Evolutionary conservation across 768 basidiomycete species (phyloP).

Genomic region (Roridomyces roridus): DNA sequence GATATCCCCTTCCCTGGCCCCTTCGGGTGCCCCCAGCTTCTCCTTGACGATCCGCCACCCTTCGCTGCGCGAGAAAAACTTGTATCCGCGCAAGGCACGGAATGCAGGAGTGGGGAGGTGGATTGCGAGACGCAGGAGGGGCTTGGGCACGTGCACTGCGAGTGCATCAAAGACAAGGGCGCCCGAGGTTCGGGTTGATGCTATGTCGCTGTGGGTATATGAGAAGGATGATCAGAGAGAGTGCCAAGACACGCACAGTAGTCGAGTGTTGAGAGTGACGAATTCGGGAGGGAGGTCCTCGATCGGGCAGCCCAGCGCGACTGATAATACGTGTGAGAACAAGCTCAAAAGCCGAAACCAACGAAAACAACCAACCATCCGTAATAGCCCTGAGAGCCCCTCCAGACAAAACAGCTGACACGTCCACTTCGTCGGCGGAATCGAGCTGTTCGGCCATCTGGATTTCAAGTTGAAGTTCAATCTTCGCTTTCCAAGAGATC

Average conservation of each 20-base stretch:
- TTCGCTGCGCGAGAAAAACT: constrained; percentile 6
- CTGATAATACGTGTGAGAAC: too few species aligned
- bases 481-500: not conserved
- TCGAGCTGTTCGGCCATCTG: constrained; percentile 9
- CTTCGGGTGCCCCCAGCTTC: constrained; percentile 10
- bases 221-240: not conserved
- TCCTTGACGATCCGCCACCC: constrained; percentile 8
- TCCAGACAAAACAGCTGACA: constrained; percentile 3
- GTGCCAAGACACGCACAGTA: constrained; percentile 1
- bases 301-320: constrained; percentile 11
- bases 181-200: constrained; percentile 6
- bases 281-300: constrained; percentile 1
- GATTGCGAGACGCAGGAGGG: constrained; percentile 1
- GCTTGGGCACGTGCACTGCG: constrained; percentile 9
- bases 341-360: constrained; percentile 2
- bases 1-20: constrained; percentile 10
- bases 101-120: constrained; percentile 12
- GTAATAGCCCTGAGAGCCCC: constrained; percentile 14
- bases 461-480: not conserved
- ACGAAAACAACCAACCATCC: constrained; percentile 1
- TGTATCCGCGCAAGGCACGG: constrained; percentile 9
- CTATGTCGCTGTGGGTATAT: constrained; percentile 4
- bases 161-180: constrained; percentile 10
- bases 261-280: constrained; percentile 1
- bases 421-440: not conserved